Percentiles rank a stretch among this genome's conserved stretches.
phyloP scores from a whole-genome alignment of 164 flowering plant species.

The Macadamia integrifolia region DNA sequence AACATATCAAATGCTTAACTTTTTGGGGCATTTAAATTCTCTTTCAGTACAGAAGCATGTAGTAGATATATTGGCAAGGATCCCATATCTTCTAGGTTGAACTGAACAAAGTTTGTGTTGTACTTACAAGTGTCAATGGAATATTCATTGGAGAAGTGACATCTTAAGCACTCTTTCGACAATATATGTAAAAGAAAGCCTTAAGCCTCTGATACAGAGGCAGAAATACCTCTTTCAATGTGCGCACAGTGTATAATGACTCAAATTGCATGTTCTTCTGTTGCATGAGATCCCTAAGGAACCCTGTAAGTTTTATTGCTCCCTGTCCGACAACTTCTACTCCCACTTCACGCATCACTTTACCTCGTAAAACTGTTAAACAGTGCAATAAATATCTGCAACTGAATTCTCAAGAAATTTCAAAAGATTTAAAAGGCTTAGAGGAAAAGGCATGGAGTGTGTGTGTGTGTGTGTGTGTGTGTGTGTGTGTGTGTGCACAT shows the following conservation, averaged over 20 bases:
- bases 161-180: too few relatives aligned
- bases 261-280: conserved; percentile 57
- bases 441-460: too few relatives aligned
- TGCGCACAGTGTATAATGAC: conserved; percentile 85
- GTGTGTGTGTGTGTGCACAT: too few relatives aligned
- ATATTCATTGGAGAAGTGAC: too few relatives aligned
- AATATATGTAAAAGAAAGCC: too few relatives aligned
- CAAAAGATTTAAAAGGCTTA: too few relatives aligned
- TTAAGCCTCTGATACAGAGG: not conserved
- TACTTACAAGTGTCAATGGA: not conserved
- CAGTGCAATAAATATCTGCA: not conserved
- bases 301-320: conserved; percentile 81
- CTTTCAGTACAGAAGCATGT: not conserved
- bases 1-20: not conserved
- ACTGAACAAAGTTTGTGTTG: not conserved
- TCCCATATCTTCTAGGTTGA: not conserved
- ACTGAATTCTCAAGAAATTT: not conserved
- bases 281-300: conserved; percentile 72
- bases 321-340: conserved; percentile 81
- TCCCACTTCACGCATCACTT: conserved; percentile 86
- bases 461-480: too few relatives aligned
- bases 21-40: not conserved
- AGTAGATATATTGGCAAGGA: not conserved
- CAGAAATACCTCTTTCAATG: conserved; percentile 77
- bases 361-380: conserved; percentile 73